Evolutionary conservation across 331 rosid species (phyloP).

Genomic region (Telfairia occidentalis): DNA sequence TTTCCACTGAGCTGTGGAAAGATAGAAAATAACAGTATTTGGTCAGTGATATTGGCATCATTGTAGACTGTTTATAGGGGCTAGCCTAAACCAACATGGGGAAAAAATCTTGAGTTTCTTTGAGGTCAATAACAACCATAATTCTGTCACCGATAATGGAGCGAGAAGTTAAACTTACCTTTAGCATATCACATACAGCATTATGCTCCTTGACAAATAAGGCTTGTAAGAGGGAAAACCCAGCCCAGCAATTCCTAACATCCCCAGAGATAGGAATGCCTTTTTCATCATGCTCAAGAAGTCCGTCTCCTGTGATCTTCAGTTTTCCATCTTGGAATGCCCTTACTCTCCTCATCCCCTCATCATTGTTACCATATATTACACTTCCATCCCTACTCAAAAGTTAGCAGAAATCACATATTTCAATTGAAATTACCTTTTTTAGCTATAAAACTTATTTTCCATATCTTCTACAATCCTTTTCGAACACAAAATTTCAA

Average conservation of each 20-base stretch:
- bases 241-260: conserved; percentile 71
- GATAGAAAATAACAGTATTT: background rate
- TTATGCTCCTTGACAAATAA: conserved; percentile 63
- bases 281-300: conserved; percentile 51
- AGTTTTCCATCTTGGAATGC: conserved; percentile 54
- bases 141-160: background rate
- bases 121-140: background rate
- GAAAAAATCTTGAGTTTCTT: background rate
- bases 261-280: conserved; percentile 70
- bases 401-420: background rate
- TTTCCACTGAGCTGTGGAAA: background rate
- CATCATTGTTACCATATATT: conserved; percentile 50
- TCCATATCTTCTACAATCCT: background rate
- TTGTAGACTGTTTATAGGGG: background rate
- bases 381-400: conserved; percentile 74
- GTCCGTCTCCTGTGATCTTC: conserved; percentile 46
- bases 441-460: background rate
- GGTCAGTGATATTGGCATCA: background rate
- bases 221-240: conserved; percentile 55
- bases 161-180: conserved; percentile 22
- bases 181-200: conserved; percentile 54
- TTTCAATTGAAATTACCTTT: background rate
- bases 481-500: background rate
- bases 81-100: background rate
- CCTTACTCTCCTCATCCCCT: conserved; percentile 52